Conservation (phyloP, 169 alveolate genomes). For the Babesia caballi region DNA sequence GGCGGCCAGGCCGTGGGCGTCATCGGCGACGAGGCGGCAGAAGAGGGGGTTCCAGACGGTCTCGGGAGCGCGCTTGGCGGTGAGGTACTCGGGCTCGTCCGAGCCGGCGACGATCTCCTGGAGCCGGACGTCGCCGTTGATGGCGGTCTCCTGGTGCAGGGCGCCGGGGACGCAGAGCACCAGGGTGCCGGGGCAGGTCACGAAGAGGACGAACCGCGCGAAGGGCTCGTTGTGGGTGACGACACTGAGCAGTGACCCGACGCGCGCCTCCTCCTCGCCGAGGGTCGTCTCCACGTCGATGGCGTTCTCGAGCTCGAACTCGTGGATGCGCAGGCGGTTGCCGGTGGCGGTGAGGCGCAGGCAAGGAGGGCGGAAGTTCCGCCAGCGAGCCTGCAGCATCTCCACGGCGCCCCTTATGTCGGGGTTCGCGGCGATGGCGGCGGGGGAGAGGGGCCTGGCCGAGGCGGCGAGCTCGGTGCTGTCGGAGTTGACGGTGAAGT, state of each 20-base stretch:
- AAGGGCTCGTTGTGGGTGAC: not conserved
- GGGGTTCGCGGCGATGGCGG: not conserved
- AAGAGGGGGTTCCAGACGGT: conserved; percentile 15
- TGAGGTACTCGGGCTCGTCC: conserved; percentile 13
- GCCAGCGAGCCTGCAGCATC: conserved; percentile 9
- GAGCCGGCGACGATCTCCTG: conserved; percentile 23
- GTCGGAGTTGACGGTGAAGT: not conserved
- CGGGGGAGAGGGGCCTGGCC: conserved; percentile 1
- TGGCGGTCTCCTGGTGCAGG: conserved; percentile 16
- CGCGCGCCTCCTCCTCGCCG: conserved; percentile 3
- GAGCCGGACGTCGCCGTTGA: not conserved
- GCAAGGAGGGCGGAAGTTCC: conserved; percentile 15
- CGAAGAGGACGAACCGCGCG: not conserved
- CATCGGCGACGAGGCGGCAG: conserved; percentile 4
- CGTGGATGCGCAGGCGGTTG: conserved; percentile 27
- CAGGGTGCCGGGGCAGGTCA: conserved; percentile 20
- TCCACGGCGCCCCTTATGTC: not conserved
- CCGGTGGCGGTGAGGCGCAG: conserved; percentile 2
- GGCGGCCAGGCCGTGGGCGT: not conserved
- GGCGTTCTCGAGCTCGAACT: conserved; percentile 27
- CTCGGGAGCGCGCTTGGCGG: not conserved
- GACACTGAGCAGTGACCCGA: not conserved
- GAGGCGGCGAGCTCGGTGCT: not conserved
- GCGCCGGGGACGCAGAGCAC: conserved; percentile 25
- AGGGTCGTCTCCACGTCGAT: conserved; percentile 4